These are phyloP conservation scores for Ceratopteris richardii DNA, from an alignment of 75 land plant genomes.

Conservation along the genomic window DNA sequence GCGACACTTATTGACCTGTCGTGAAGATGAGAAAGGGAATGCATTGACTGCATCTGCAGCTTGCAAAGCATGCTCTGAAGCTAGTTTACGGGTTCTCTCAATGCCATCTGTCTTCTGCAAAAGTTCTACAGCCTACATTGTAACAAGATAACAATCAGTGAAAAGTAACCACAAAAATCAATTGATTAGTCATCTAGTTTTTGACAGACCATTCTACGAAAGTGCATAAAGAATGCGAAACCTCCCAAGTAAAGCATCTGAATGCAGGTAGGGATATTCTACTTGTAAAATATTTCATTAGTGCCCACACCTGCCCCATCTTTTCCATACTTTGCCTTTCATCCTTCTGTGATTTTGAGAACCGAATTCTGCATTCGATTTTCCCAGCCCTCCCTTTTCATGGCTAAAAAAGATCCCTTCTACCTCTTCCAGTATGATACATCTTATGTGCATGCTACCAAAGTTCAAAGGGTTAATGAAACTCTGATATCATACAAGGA, in stretches of 20 bases:
- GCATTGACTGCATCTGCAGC: constrained; percentile 68
- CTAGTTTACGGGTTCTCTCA: constrained; percentile 56
- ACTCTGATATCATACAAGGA: too few species aligned
- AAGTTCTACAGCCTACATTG: constrained; percentile 72
- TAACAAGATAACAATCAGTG: constrained; percentile 1
- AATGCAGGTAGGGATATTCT: neutral
- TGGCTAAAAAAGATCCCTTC: neutral
- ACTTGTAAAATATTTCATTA: neutral
- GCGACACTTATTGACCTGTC: constrained; percentile 52
- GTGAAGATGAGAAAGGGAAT: constrained; percentile 57
- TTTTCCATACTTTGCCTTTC: too few species aligned
- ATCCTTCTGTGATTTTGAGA: neutral
- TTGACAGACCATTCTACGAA: neutral
- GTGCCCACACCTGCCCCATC: neutral
- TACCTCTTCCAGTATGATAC: too few species aligned
- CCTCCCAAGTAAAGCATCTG: too few species aligned
- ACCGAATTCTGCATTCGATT: neutral
- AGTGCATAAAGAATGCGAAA: neutral
- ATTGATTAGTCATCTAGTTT: neutral
- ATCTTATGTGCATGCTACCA: too few species aligned
- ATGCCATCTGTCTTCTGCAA: constrained; percentile 68
- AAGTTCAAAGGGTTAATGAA: too few species aligned
- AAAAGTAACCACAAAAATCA: neutral
- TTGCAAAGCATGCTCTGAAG: constrained; percentile 54
- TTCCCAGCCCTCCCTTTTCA: neutral